These are phyloP conservation scores for Epichloe gansuensis DNA, from an alignment of 2,329 filamentous ascomycete genomes.

Conservation along the genomic window DNA sequence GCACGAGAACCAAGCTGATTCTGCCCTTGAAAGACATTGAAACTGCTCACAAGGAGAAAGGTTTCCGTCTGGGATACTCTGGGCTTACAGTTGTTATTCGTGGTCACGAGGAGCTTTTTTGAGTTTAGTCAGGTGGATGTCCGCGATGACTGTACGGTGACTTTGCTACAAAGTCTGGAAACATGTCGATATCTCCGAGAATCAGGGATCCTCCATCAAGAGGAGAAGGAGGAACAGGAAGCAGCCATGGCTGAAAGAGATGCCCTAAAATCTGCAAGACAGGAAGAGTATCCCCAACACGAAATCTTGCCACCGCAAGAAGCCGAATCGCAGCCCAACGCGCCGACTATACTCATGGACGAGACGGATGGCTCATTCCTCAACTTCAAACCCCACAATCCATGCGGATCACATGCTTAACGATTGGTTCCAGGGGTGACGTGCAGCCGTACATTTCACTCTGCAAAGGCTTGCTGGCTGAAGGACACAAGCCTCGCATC, in stretches of 20 bases:
- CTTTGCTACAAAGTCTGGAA: conserved; percentile 65
- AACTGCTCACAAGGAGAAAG: conserved; percentile 88
- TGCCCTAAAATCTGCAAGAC: conserved; percentile 63
- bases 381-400: conserved; percentile 79
- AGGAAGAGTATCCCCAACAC: conserved; percentile 38
- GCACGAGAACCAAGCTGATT: conserved; percentile 84
- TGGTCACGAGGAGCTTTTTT: conserved; percentile 92
- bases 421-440: conserved; percentile 89
- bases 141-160: conserved; percentile 81
- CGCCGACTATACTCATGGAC: conserved; percentile 74
- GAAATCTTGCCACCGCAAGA: conserved; percentile 37
- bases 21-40: conserved; percentile 84
- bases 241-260: conserved; percentile 70
- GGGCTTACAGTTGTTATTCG: conserved; percentile 87
- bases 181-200: conserved; percentile 58
- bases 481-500: conserved; percentile 78
- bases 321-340: conserved; percentile 36
- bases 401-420: conserved; percentile 80
- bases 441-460: conserved; percentile 96
- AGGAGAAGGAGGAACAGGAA: conserved; percentile 59
- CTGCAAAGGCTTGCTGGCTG: conserved; percentile 77
- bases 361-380: conserved; percentile 79
- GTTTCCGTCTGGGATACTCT: conserved; percentile 82
- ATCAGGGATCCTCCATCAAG: conserved; percentile 52
- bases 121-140: conserved; percentile 70